Base-by-base conservation (phyloP, 116 monocot genomes). In the Dioscorea cayenensis region DNA sequence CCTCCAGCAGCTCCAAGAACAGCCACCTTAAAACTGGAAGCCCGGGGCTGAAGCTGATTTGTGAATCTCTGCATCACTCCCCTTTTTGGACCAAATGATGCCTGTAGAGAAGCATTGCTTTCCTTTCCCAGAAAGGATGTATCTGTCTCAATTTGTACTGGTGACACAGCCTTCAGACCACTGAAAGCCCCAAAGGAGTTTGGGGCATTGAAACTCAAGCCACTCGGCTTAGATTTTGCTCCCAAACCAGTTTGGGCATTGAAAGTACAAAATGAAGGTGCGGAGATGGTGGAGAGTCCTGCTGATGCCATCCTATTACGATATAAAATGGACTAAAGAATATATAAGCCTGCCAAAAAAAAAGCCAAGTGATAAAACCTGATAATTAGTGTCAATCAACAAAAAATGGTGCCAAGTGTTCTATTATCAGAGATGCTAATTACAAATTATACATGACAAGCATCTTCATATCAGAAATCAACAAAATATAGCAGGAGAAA, bases 1-100 rank as follows among this genome's bases (percentile, higher is more conserved):
- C 86, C 86, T 21, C 86, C 86, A 36, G 82, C 82, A 74, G 86
- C 86, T 21, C 86, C 82, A 10, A 86, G 86, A 67, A 86, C 50
- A 20, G 82, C 86, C 28, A 86, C 86, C 64, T 86, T 86, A 35
- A 71, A 82, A 17, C 71, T 37, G 5, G 84, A 81, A 16, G 84
- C 84, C n/a, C 18, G 71, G 18, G 88, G 79, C 19, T 79, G 82
- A 68, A 82, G 22, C 6, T 75, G 68, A 52, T 72, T 74, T 22
- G 29, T 68, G 55, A 49, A 22, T 11, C 60, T 65, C 49, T 58
- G 60, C 3, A 7, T 63, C 65, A 74, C 22, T 36, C 28, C 48
- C 32, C 61, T 11, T 71, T 76, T 79, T 12, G 79, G 60, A 61
- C 17, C 67, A 65, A 65, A 74, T n/a, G 88, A 72, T 22, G 74